Evolutionary conservation across 371 early-diverging fungal genomes (phyloP).

Genomic region (Mucor mucedo): DNA sequence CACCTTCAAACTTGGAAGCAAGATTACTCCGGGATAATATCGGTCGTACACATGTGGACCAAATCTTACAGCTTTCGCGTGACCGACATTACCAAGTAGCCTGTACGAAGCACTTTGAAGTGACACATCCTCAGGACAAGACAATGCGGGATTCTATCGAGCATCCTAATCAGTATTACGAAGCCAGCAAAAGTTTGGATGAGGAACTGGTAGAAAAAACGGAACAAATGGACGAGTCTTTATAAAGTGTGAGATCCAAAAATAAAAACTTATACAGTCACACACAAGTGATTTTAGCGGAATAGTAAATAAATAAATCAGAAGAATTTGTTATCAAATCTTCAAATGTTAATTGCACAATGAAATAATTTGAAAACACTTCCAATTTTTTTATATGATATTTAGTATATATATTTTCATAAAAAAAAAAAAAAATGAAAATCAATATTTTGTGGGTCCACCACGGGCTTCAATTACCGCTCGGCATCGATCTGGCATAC

Average conservation of each 20-base stretch:
- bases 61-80: constrained; percentile 71
- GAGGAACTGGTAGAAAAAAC: neutral
- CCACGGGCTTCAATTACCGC: no score
- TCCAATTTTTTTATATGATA: no score
- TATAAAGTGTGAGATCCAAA: constrained; percentile 12
- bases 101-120: constrained; percentile 89
- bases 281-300: no score
- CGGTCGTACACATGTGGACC: constrained; percentile 58
- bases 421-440: no score
- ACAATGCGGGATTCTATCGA: constrained; percentile 69
- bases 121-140: constrained; percentile 55
- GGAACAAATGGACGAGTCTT: constrained; percentile 8
- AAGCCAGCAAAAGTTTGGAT: constrained; percentile 61
- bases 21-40: constrained; percentile 56
- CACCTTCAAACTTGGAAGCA: constrained; percentile 62
- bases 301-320: no score
- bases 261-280: neutral
- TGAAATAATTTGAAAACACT: no score
- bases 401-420: no score
- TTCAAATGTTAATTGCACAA: no score
- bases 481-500: no score
- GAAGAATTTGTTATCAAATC: no score
- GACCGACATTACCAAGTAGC: constrained; percentile 92
- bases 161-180: constrained; percentile 95
- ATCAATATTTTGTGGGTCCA: no score